Conservation (phyloP, 768 basidiomycete species). For the Pulveroboletus sp. region DNA sequence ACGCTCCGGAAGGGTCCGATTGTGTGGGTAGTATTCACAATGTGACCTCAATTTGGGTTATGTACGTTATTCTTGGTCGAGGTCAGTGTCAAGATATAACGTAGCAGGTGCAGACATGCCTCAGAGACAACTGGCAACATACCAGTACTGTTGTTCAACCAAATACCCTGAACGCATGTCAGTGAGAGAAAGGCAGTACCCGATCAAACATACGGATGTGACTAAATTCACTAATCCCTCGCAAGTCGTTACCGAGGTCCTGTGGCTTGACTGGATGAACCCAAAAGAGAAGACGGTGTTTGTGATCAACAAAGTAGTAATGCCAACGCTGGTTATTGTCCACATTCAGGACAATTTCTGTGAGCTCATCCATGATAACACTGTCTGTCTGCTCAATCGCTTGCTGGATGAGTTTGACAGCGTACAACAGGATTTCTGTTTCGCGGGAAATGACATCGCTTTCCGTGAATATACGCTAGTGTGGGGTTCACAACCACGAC, state of each 20-base stretch:
- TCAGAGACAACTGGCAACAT: background rate
- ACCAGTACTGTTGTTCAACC: conserved; percentile 15
- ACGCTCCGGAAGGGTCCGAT: conserved; percentile 1
- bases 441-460: background rate
- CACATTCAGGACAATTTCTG: conserved; percentile 11
- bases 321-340: background rate
- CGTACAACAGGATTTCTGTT: background rate
- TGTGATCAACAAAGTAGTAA: conserved; percentile 18
- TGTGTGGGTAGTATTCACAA: conserved; percentile 15
- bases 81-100: background rate
- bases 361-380: conserved; percentile 1
- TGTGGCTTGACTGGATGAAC: background rate
- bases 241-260: conserved; percentile 3
- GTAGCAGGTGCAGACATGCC: background rate
- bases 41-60: conserved; percentile 12
- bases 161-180: conserved; percentile 9
- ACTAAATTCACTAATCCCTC: background rate
- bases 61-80: background rate
- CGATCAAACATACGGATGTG: conserved; percentile 12
- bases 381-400: background rate
- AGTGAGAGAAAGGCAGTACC: background rate
- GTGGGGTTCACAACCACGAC: background rate
- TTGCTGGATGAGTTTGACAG: conserved; percentile 2
- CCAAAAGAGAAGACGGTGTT: conserved; percentile 16
- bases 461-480: conserved; percentile 15